Percentiles rank a stretch among this genome's conserved stretches.
phyloP scores from a whole-genome alignment of 306 rosid genomes.

The Rosa lucieae region DNA sequence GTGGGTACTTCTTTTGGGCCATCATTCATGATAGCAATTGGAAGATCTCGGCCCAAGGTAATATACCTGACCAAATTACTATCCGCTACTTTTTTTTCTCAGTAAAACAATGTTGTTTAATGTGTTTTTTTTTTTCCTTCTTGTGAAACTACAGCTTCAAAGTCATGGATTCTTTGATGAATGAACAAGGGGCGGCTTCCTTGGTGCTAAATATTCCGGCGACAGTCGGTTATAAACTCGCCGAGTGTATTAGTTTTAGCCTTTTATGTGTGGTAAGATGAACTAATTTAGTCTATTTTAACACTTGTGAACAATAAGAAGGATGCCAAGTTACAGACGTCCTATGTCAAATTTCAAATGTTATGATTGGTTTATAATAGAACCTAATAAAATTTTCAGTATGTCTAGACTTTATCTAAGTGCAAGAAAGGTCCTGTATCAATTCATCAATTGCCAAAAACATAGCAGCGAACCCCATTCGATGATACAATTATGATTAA shows the following conservation, averaged over 20 bases:
- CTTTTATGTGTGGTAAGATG: not conserved
- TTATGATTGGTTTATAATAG: not conserved
- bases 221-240: not conserved
- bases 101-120: not conserved
- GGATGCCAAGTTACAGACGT: not conserved
- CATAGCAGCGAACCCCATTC: not conserved
- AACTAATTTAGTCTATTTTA: not conserved
- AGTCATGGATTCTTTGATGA: conserved; percentile 34
- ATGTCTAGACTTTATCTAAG: not conserved
- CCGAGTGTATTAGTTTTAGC: not conserved
- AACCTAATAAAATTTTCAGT: not conserved
- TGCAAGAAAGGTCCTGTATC: not conserved
- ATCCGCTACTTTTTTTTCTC: not conserved
- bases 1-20: conserved; percentile 89
- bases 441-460: not conserved
- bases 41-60: conserved; percentile 45
- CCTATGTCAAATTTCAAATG: not conserved
- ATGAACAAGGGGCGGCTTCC: not conserved
- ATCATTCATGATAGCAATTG: conserved; percentile 39
- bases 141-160: conserved; percentile 33
- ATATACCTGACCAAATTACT: not conserved
- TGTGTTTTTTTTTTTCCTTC: not conserved
- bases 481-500: not conserved
- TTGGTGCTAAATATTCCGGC: not conserved
- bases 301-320: not conserved